phyloP scores from a whole-genome alignment of 768 basidiomycete species.

The Boletus eberwhitei region DNA sequence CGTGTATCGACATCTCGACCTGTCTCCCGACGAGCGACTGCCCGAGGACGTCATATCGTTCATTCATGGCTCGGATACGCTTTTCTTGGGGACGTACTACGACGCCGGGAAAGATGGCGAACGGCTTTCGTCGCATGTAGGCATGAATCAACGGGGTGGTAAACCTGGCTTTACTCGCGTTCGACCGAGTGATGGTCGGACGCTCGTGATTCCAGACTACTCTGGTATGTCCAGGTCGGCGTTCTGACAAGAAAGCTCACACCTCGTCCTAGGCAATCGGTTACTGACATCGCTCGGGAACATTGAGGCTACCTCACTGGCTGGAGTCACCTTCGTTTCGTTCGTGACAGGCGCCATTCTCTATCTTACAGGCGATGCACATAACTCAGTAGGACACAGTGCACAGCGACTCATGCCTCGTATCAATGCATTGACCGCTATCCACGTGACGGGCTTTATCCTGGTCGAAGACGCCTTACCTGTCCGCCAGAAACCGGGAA shows the following conservation, averaged over 20 bases:
- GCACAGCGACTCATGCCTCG: constrained; percentile 54
- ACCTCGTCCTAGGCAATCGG: constrained; percentile 46
- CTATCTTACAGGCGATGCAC: constrained; percentile 60
- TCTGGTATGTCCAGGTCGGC: constrained; percentile 39
- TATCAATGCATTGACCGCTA: constrained; percentile 47
- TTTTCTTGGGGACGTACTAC: constrained; percentile 57
- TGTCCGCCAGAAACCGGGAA: constrained; percentile 42
- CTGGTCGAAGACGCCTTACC: constrained; percentile 56
- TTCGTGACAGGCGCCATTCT: constrained; percentile 57
- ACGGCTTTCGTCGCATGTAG: constrained; percentile 53
- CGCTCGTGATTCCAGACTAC: constrained; percentile 58
- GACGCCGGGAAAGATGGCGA: constrained; percentile 35
- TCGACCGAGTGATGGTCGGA: constrained; percentile 49
- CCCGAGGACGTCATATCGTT: constrained; percentile 49
- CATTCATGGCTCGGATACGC: constrained; percentile 49
- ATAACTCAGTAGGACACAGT: constrained; percentile 41
- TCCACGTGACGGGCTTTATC: constrained; percentile 50
- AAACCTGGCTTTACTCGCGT: constrained; percentile 59
- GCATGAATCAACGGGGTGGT: constrained; percentile 68
- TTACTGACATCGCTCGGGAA: constrained; percentile 63
- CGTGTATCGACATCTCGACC: constrained; percentile 30
- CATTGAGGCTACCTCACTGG: constrained; percentile 54
- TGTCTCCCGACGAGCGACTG: constrained; percentile 40
- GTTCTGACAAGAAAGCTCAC: background rate
- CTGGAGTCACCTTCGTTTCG: constrained; percentile 52